Evolutionary conservation across 352 stramenopile genomes (phyloP).

Genomic region (Phytophthora pluvialis): DNA sequence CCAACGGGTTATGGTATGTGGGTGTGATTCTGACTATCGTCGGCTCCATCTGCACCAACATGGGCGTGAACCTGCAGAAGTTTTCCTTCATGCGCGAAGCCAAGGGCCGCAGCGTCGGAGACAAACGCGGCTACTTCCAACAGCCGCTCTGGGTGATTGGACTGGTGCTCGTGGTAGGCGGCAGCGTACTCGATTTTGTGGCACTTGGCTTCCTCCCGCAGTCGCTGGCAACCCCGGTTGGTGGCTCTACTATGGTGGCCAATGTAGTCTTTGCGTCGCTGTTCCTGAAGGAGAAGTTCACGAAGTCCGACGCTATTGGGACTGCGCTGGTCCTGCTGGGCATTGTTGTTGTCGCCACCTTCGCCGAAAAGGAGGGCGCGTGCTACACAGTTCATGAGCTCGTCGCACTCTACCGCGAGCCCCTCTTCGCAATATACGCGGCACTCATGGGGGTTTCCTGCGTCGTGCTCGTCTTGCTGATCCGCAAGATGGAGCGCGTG

Average conservation of each 20-base stretch:
- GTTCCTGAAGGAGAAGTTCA: conserved; percentile 82
- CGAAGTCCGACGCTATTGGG: conserved; percentile 64
- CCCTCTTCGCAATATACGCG: conserved; percentile 72
- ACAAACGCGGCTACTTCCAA: conserved; percentile 75
- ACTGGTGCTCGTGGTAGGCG: conserved; percentile 69
- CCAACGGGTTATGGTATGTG: conserved; percentile 63
- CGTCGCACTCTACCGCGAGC: conserved; percentile 65
- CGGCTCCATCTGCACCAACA: conserved; percentile 78
- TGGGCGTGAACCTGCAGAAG: conserved; percentile 90
- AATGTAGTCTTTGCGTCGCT: conserved; percentile 86
- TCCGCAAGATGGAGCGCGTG: conserved; percentile 53
- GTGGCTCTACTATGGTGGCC: conserved; percentile 82
- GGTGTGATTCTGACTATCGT: conserved; percentile 82
- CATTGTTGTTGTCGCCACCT: conserved; percentile 81
- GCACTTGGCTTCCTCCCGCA: conserved; percentile 83
- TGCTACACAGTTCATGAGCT: conserved; percentile 85
- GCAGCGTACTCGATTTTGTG: conserved; percentile 78
- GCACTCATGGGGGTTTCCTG: conserved; percentile 55
- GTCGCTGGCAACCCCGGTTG: conserved; percentile 79
- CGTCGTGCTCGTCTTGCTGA: conserved; percentile 41
- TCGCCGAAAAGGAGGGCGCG: conserved; percentile 74
- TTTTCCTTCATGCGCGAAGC: conserved; percentile 89
- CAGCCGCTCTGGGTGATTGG: conserved; percentile 87
- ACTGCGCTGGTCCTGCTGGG: conserved; percentile 71
- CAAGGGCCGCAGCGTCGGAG: conserved; percentile 53